phyloP scores from a whole-genome alignment of 768 basidiomycete genomes.

The Tricholoma sp. region DNA sequence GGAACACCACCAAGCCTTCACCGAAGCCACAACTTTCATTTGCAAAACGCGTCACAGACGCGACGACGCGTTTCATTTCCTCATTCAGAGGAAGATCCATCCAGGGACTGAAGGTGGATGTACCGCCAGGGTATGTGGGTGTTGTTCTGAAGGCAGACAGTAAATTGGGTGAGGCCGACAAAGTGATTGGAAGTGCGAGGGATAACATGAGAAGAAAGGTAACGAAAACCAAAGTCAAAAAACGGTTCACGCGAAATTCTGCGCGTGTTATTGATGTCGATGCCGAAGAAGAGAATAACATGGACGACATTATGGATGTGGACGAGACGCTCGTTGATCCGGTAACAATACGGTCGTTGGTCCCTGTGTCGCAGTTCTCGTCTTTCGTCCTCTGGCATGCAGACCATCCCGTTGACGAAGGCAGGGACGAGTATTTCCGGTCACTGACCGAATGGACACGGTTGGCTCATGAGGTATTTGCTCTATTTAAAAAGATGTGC shows the following conservation, averaged over 20 bases:
- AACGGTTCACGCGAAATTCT: constrained; percentile 23
- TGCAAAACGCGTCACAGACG: constrained; percentile 20
- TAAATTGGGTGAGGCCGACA: constrained; percentile 6
- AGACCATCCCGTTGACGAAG: constrained; percentile 65
- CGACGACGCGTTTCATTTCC: constrained; percentile 44
- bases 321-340: constrained; percentile 22
- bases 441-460: constrained; percentile 67
- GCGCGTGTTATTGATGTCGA: constrained; percentile 17
- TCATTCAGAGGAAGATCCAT: constrained; percentile 74
- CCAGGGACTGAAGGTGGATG: constrained; percentile 54
- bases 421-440: constrained; percentile 66
- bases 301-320: constrained; percentile 22
- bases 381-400: constrained; percentile 74
- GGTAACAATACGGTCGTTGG: constrained; percentile 29
- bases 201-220: constrained; percentile 5
- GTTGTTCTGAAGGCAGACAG: constrained; percentile 45
- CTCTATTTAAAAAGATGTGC: neutral
- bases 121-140: constrained; percentile 68
- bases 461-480: constrained; percentile 49
- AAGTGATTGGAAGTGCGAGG: constrained; percentile 7
- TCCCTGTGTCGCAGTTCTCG: constrained; percentile 51
- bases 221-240: constrained; percentile 13
- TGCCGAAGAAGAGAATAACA: constrained; percentile 19
- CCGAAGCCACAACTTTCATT: neutral
- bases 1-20: neutral